Percentiles rank a stretch among this genome's conserved stretches.
Conservation (phyloP, 2,329 filamentous ascomycete species). For the Neophaeococcomyces aloes region DNA sequence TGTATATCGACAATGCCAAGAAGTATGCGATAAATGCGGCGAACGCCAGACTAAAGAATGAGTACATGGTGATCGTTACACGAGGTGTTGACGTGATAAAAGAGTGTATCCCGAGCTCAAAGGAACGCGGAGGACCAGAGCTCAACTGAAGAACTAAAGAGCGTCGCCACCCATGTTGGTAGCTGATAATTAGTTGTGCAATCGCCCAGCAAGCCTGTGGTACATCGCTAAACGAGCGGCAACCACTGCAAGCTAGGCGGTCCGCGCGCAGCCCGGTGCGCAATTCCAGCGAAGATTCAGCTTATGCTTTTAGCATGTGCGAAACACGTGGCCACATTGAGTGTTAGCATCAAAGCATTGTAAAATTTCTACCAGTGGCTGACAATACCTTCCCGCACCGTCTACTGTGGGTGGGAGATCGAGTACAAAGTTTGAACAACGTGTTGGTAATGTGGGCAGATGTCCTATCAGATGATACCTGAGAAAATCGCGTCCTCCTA, state of each 20-base stretch:
- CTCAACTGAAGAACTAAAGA: neutral
- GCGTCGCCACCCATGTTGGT: too few relatives aligned
- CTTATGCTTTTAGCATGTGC: neutral
- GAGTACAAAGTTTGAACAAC: too few relatives aligned
- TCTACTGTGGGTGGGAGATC: too few relatives aligned
- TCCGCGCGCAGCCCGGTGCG: neutral
- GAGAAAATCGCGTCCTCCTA: too few relatives aligned
- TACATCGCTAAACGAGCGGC: neutral
- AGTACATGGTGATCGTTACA: constrained; percentile 4
- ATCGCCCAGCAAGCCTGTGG: neutral
- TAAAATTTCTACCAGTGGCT: too few relatives aligned
- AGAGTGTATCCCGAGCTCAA: neutral
- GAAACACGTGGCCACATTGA: neutral
- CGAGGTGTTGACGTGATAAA: neutral
- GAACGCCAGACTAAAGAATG: constrained; percentile 16
- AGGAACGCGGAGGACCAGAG: neutral
- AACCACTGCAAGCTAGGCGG: neutral
- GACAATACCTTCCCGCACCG: too few relatives aligned
- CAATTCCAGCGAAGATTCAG: neutral
- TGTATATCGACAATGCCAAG: neutral
- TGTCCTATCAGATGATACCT: too few relatives aligned
- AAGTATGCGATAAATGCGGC: neutral
- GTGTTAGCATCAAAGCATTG: too few relatives aligned
- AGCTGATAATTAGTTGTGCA: neutral
- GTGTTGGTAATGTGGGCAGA: too few relatives aligned